phyloP scores from a whole-genome alignment of 441 rosid genomes.

The Mallotus japonicus region DNA sequence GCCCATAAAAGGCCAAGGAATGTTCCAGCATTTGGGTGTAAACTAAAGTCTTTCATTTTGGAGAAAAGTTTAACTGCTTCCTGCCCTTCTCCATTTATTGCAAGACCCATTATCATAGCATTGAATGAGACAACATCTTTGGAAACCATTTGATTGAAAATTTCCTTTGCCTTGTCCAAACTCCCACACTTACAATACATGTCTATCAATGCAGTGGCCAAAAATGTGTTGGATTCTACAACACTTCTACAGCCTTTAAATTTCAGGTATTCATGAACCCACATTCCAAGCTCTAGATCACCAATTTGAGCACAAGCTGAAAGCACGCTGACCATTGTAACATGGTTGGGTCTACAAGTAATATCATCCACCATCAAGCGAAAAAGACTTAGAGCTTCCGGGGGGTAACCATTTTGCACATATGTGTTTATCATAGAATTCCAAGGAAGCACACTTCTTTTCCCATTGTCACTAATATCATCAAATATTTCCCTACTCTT shows the following conservation, averaged over 20 bases:
- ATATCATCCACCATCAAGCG: constrained; percentile 29
- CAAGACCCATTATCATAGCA: constrained; percentile 51
- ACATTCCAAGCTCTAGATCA: constrained; percentile 42
- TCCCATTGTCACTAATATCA: constrained; percentile 23
- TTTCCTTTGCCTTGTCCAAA: constrained; percentile 37
- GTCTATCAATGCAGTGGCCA: constrained; percentile 45
- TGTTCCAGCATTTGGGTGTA: constrained; percentile 38
- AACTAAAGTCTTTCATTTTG: constrained; percentile 29
- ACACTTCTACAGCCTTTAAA: constrained; percentile 27
- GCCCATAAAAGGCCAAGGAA: constrained; percentile 45
- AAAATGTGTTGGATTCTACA: constrained; percentile 34
- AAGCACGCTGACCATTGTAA: constrained; percentile 46
- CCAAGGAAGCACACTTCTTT: constrained; percentile 40
- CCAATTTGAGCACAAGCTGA: constrained; percentile 47
- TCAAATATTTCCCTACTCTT: constrained; percentile 36
- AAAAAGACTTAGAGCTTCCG: constrained; percentile 39
- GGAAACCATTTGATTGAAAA: constrained; percentile 30
- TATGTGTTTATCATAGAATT: constrained; percentile 42
- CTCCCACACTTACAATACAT: constrained; percentile 48
- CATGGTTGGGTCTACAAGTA: constrained; percentile 38
- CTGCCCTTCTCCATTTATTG: constrained; percentile 37
- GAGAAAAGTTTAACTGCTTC: constrained; percentile 37
- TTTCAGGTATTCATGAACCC: constrained; percentile 39
- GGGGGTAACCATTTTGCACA: constrained; percentile 38
- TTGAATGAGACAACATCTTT: constrained; percentile 46